phyloP scores from a whole-genome alignment of 2,329 filamentous ascomycete species.

The Colletotrichum acutatum region DNA sequence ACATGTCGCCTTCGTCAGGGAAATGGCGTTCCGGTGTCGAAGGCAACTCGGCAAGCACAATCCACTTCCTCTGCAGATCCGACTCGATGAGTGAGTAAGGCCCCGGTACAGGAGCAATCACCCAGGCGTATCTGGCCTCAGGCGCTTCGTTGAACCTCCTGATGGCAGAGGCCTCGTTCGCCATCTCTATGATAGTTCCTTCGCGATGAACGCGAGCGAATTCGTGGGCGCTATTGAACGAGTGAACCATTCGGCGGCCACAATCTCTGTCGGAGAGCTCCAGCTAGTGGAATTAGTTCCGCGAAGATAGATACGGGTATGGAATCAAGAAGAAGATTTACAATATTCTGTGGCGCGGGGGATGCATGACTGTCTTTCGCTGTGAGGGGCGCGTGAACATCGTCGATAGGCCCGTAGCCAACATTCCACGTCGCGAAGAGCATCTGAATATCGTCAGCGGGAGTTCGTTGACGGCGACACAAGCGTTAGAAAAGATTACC shows the following conservation, averaged over 20 bases:
- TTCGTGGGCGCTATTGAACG: conserved; percentile 10
- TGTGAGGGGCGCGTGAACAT: background rate
- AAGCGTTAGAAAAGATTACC: background rate
- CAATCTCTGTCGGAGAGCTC: background rate
- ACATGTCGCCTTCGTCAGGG: conserved; percentile 17
- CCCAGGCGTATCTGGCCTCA: conserved; percentile 17
- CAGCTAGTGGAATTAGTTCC: background rate
- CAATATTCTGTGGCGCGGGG: background rate
- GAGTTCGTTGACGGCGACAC: background rate
- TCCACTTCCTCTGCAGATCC: conserved; percentile 26
- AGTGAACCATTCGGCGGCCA: conserved; percentile 27
- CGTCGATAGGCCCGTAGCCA: conserved; percentile 5
- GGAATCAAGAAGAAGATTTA: background rate
- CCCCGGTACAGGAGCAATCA: conserved; percentile 1
- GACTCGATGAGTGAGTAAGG: conserved; percentile 17
- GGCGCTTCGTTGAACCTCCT: conserved; percentile 8
- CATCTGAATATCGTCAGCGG: background rate
- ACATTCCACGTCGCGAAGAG: background rate
- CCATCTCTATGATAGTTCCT: conserved; percentile 24
- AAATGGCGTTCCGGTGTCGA: conserved; percentile 1
- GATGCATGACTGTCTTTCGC: background rate
- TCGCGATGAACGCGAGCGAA: conserved; percentile 26
- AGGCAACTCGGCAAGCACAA: conserved; percentile 10
- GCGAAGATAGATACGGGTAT: background rate
- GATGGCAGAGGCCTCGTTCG: background rate